phyloP scores from a whole-genome alignment of 1,139 yeast species.

The Taphrina sp. region DNA sequence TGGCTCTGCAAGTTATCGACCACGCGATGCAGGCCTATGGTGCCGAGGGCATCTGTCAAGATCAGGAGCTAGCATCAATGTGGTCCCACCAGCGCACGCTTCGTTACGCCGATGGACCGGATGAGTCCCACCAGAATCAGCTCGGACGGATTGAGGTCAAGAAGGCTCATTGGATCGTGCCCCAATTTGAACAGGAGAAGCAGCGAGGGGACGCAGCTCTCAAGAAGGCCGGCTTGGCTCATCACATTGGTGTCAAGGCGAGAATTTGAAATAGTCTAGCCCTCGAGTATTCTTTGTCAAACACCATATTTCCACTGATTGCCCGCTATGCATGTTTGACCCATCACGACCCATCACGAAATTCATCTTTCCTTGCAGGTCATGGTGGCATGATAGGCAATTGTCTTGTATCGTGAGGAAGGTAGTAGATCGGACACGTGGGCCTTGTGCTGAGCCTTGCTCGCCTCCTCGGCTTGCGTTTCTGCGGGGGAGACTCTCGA shows the following conservation, averaged over 20 bases:
- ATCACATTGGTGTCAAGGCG: constrained; percentile 27
- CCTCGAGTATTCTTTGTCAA: too few relatives aligned
- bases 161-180: constrained; percentile 42
- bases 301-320: too few relatives aligned
- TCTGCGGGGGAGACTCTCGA: too few relatives aligned
- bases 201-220: constrained; percentile 17
- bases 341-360: too few relatives aligned
- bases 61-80: constrained; percentile 59
- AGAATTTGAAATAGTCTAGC: constrained; percentile 8
- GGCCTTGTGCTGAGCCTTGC: too few relatives aligned
- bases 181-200: constrained; percentile 18
- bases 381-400: too few relatives aligned
- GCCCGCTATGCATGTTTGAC: too few relatives aligned
- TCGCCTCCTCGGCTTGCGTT: too few relatives aligned
- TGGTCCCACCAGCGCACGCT: constrained; percentile 61
- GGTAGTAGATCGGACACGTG: too few relatives aligned
- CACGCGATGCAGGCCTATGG: constrained; percentile 71
- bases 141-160: constrained; percentile 54
- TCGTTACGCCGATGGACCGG: constrained; percentile 74
- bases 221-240: constrained; percentile 22
- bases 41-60: constrained; percentile 66
- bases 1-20: constrained; percentile 56
- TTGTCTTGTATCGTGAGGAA: too few relatives aligned
- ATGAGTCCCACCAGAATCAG: constrained; percentile 67
- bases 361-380: too few relatives aligned